Base-by-base conservation (phyloP, 2,329 filamentous ascomycete genomes). In the Fusarium miscanthi region DNA sequence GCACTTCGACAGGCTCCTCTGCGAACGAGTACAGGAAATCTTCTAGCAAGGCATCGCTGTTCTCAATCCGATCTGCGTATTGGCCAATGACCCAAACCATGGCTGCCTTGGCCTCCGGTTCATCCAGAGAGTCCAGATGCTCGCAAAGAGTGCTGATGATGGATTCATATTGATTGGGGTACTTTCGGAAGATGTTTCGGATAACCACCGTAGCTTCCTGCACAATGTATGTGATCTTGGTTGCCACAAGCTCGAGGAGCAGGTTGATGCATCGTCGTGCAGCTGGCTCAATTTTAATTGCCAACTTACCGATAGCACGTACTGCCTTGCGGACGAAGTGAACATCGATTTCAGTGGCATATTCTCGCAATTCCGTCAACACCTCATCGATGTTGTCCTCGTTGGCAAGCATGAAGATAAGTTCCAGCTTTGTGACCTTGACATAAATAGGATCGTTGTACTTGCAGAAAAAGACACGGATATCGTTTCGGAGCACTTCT, bases 21-120 rank as follows among this genome's bases (percentile, higher is more conserved):
- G 93, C 89, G 84, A 98, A 99, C 0, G 94, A 93, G 79, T 95
- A 95, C 13, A 99, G 82, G 81, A 98, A 99, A 81, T 99, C 96
- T 77, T 99, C 95, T 13, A 99, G 88, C 5, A 99, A 87, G 0
- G 92, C 93, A 76, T 98, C 96, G 21, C 94, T 96, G 81, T 99
- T 98, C 80, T 99, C 96, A 76, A 99, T 99, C 48, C 96, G 92
- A 79, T 97, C 94, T 14, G 96, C 96, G 78, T 99, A 99, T 81
- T 99, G 94, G 5, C 96, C 96, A 80, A 99, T 99, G 40, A 99
- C 96, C 96, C 96, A 99, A 48, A 99, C 96, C 91, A 99, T 97
- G 65, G 96, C 96, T 4, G 96, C 95, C 81, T 99, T 99, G 49
- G 96, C 96, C 82, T 99, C 96, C 5, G 96, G 95, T 81, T 99